Evolutionary conservation across 371 early-diverging fungal species (phyloP), one percentile per base, ranked within the genome.

Genomic region (Modicella reniformis): DNA sequence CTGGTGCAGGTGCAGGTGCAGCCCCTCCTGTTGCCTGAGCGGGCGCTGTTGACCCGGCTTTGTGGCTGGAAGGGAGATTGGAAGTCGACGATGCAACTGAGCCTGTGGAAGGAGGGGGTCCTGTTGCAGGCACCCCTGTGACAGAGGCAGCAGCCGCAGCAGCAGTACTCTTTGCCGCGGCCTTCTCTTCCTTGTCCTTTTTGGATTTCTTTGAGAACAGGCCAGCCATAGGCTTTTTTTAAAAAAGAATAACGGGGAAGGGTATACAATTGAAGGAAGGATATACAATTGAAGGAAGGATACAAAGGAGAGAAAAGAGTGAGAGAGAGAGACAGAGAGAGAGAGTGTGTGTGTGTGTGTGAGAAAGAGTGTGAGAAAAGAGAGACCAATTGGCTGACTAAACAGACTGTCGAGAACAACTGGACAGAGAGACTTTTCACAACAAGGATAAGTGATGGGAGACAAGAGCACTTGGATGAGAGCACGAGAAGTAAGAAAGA

Each of bases 171-270:
- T 56, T 62, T 23, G 67, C 68, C 5, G 68, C 68, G 25, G 67
- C 65, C 33, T 72, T 76, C 41, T 76, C 77, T 51, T 76, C 77
- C 72, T 76, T 76, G 49, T 72, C 77, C 69, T 72, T 76, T 53
- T 65, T 67, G 32, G 68, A 64, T 55, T 72, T 76, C 61, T 76
- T 76, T 33, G 74, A 76, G 51, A 76, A 76, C 30, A 76, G 68
- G 44, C 77, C 77, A 1, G 77, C 77, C 77, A 76, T 76, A 34
- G 54, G 34, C 51, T 29, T 32, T 26, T n/a, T 49, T 61, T 21
- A 34, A 6, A 44, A 6, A 23, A 15, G 41, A 19, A 49, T 29
- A n/a, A 37, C 55, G 9, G 40, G 25, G n/a, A 32, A 59, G 25
- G 33, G 37, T 13, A 15, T 19, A 47, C 41, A 21, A 55, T 34